Evolutionary conservation across 2,329 filamentous ascomycete species (phyloP).

Genomic region (Chaetomium strumarium): DNA sequence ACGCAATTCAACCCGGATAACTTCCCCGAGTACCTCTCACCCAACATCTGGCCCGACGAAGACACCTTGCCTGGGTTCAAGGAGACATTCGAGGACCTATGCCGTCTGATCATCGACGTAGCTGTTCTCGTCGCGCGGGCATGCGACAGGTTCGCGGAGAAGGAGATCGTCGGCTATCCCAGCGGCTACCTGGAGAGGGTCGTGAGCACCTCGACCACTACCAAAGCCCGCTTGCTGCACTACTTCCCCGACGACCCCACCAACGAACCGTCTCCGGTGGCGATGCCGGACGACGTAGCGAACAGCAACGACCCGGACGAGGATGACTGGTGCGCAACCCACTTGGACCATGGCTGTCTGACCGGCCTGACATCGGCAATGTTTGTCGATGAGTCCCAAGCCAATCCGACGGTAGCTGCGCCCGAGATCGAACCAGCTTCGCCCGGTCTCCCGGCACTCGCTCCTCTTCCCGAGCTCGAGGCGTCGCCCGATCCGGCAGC

Average conservation of each 20-base stretch:
- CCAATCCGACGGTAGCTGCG: conserved; percentile 25
- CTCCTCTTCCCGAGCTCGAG: conserved; percentile 63
- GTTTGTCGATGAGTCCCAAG: conserved; percentile 74
- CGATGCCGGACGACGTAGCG: conserved; percentile 27
- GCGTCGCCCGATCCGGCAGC: conserved; percentile 75
- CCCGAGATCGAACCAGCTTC: conserved; percentile 30
- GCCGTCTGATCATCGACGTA: conserved; percentile 79
- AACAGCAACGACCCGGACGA: conserved; percentile 42
- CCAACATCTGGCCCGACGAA: conserved; percentile 80
- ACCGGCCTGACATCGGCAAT: conserved; percentile 92
- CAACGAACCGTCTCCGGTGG: conserved; percentile 26
- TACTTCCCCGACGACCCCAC: conserved; percentile 67
- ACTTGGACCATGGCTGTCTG: conserved; percentile 87
- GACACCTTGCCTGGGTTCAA: conserved; percentile 69
- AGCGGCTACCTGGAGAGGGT: conserved; percentile 78
- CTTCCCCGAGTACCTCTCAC: conserved; percentile 82
- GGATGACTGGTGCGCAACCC: conserved; percentile 92
- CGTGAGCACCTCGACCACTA: conserved; percentile 77
- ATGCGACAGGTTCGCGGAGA: conserved; percentile 78
- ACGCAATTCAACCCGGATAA: conserved; percentile 51
- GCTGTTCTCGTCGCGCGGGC: conserved; percentile 84
- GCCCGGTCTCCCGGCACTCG: conserved; percentile 31
- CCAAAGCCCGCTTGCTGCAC: conserved; percentile 86
- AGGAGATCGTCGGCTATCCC: conserved; percentile 72
- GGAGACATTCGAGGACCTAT: conserved; percentile 66